Conservation (phyloP, 2,329 filamentous ascomycete genomes). For the Claviceps sp. region DNA sequence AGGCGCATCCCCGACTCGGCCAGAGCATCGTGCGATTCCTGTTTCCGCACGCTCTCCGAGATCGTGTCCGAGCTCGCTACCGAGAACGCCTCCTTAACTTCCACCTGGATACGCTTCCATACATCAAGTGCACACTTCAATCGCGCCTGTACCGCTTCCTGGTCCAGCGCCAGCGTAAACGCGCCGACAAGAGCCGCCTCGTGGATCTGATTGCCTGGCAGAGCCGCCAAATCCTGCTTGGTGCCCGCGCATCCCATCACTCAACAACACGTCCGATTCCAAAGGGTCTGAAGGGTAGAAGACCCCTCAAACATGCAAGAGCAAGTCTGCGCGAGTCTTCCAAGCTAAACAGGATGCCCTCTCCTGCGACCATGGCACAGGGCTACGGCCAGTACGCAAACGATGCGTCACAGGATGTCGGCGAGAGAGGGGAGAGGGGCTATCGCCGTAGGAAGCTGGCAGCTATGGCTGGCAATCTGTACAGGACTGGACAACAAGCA, state of each 20-base stretch:
- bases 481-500: constrained; percentile 41
- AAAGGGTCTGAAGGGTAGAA: neutral
- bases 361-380: constrained; percentile 11
- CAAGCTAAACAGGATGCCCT: constrained; percentile 17
- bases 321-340: constrained; percentile 17
- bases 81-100: constrained; percentile 55
- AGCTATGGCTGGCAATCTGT: constrained; percentile 43
- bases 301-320: constrained; percentile 19
- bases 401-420: constrained; percentile 13
- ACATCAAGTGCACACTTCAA: constrained; percentile 57
- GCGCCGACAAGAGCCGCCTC: constrained; percentile 33
- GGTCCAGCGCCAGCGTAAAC: constrained; percentile 47
- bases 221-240: constrained; percentile 33
- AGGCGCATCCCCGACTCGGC: constrained; percentile 26
- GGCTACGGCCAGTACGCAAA: constrained; percentile 17
- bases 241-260: constrained; percentile 8
- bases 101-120: constrained; percentile 61
- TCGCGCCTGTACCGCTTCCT: constrained; percentile 65
- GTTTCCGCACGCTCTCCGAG: constrained; percentile 49
- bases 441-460: constrained; percentile 67
- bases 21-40: constrained; percentile 49
- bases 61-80: constrained; percentile 46
- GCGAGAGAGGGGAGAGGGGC: constrained; percentile 43
- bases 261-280: neutral
- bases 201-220: constrained; percentile 29